These are phyloP conservation scores for Malassezia obtusa DNA, from an alignment of 1,284 basidiomycete species.

Conservation along the genomic window DNA sequence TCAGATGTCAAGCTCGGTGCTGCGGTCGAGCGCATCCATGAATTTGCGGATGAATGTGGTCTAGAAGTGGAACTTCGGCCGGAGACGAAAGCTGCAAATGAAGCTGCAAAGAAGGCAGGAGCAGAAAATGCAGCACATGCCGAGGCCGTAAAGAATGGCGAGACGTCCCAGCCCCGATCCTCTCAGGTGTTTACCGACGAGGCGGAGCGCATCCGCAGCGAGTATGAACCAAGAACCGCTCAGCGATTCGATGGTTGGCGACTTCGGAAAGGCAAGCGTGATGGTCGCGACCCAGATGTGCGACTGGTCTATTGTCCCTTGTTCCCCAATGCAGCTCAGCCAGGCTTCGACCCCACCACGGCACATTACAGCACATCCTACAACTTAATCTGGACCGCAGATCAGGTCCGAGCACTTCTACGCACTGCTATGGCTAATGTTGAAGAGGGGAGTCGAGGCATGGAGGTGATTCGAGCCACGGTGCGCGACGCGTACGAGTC, in stretches of 20 bases:
- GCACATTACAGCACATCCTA: constrained; percentile 38
- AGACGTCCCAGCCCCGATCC: background rate
- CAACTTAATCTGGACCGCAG: constrained; percentile 41
- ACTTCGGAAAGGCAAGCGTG: background rate
- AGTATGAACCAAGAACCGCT: constrained; percentile 24
- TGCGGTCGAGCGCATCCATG: constrained; percentile 29
- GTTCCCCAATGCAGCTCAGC: constrained; percentile 27
- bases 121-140: background rate
- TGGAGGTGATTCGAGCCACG: constrained; percentile 12
- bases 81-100: background rate
- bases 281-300: constrained; percentile 13
- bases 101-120: background rate
- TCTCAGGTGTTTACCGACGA: background rate
- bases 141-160: background rate
- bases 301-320: constrained; percentile 38
- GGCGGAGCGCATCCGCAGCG: constrained; percentile 7
- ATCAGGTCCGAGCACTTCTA: constrained; percentile 32
- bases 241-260: constrained; percentile 22
- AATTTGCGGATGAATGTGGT: constrained; percentile 33
- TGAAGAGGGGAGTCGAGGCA: constrained; percentile 16
- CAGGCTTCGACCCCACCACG: constrained; percentile 34
- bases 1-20: constrained; percentile 42
- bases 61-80: constrained; percentile 14
- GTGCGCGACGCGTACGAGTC: constrained; percentile 17
- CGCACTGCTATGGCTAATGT: constrained; percentile 27